Evolutionary conservation across 768 basidiomycete species (phyloP).

Genomic region (Udeniomyces megalosporus): DNA sequence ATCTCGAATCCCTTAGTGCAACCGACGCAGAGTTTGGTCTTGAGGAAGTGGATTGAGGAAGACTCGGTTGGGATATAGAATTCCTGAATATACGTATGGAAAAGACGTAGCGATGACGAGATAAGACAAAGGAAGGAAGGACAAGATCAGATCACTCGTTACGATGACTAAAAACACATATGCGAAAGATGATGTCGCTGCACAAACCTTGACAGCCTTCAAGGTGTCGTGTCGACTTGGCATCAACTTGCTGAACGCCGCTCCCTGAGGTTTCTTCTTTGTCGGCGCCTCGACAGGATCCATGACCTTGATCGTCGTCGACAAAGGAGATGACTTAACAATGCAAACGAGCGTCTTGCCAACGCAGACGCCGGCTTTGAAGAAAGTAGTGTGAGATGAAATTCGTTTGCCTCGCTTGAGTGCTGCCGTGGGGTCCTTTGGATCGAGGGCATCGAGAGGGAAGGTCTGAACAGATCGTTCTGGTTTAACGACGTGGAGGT

Average conservation of each 20-base stretch:
- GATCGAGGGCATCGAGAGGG: constrained; percentile 80
- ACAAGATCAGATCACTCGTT: no score
- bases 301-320: constrained; percentile 91
- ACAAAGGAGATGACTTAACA: constrained; percentile 85
- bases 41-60: constrained; percentile 88
- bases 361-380: constrained; percentile 88
- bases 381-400: constrained; percentile 90
- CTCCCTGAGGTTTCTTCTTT: constrained; percentile 29
- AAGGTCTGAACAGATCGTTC: constrained; percentile 94
- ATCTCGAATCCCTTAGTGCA: constrained; percentile 97
- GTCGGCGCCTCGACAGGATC: constrained; percentile 80
- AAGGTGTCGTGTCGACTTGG: constrained; percentile 79
- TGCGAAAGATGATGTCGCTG: not conserved
- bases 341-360: constrained; percentile 86
- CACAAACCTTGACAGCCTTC: constrained; percentile 63
- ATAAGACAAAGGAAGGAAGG: not conserved
- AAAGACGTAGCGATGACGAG: not conserved
- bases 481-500: constrained; percentile 31
- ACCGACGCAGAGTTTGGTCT: constrained; percentile 91
- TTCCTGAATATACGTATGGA: constrained; percentile 49
- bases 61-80: constrained; percentile 98
- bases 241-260: constrained; percentile 73
- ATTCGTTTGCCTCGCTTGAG: constrained; percentile 88
- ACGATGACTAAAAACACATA: no score
- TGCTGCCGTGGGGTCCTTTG: constrained; percentile 74